A percentile compares a stretch with the other conserved stretches of the same genome.
phyloP scores from a whole-genome alignment of 192 early-diverging fungal species.

The Ambispora gerdemannii region DNA sequence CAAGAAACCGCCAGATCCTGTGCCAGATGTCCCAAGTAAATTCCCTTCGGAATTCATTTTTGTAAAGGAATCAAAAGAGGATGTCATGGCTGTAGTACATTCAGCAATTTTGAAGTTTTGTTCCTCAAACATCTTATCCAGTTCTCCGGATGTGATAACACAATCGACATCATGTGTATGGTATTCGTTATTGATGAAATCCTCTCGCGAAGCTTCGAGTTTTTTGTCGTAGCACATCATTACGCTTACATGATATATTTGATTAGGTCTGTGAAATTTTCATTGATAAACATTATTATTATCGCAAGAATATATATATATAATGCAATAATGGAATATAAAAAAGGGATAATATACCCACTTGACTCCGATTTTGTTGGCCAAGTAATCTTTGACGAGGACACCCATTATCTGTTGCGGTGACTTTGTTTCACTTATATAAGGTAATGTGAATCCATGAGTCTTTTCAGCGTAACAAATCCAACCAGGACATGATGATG shows the following conservation, averaged over 20 bases:
- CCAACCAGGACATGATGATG: slow-evolving; percentile 79
- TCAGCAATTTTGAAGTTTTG: slow-evolving; percentile 47
- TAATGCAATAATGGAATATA: background rate
- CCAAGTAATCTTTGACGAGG: slow-evolving; percentile 83
- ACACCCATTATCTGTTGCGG: slow-evolving; percentile 98
- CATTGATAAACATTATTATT: background rate
- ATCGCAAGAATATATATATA: background rate
- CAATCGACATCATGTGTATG: slow-evolving; percentile 92
- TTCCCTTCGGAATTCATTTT: slow-evolving; percentile 34
- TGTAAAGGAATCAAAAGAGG: slow-evolving; percentile 41
- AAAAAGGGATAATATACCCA: slow-evolving; percentile 25
- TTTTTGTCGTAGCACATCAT: slow-evolving; percentile 99
- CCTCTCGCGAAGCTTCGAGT: slow-evolving; percentile 89
- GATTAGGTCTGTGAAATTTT: slow-evolving; percentile 49
- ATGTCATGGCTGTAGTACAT: slow-evolving; percentile 49
- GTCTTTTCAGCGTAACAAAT: slow-evolving; percentile 99
- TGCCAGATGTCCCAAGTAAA: slow-evolving; percentile 67
- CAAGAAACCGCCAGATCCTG: slow-evolving; percentile 87
- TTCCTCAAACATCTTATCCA: slow-evolving; percentile 83
- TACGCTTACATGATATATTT: slow-evolving; percentile 88
- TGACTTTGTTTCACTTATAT: slow-evolving; percentile 88
- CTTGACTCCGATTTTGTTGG: slow-evolving; percentile 53
- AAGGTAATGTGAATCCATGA: slow-evolving; percentile 81
- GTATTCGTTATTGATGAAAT: slow-evolving; percentile 84
- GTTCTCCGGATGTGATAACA: slow-evolving; percentile 91